These are phyloP conservation scores for Bothia castanella DNA, from an alignment of 1,284 basidiomycete genomes.

Conservation along the genomic window DNA sequence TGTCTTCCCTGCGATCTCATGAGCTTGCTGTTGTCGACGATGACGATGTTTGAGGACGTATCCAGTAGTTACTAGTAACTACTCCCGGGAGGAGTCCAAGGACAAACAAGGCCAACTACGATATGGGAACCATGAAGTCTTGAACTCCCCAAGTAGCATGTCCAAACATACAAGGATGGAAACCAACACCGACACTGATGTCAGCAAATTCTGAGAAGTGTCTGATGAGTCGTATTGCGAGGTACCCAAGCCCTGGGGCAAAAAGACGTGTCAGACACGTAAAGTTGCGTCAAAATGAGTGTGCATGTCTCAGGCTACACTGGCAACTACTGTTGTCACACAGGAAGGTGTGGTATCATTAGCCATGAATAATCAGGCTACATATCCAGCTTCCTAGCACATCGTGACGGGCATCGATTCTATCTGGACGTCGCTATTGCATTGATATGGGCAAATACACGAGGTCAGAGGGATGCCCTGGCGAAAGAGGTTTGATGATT, in stretches of 20 bases:
- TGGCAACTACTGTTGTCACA: too few relatives aligned
- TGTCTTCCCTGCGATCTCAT: slow-evolving; percentile 75
- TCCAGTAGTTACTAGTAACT: too few relatives aligned
- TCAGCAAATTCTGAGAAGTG: slow-evolving; percentile 6
- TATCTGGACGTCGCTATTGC: slow-evolving; percentile 47
- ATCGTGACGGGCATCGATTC: slow-evolving; percentile 31
- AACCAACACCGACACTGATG: slow-evolving; percentile 10
- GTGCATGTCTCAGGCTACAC: background rate
- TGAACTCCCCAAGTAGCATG: too few relatives aligned
- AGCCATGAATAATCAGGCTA: background rate
- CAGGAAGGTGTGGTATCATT: too few relatives aligned
- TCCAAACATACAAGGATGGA: too few relatives aligned
- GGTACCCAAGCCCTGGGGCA: slow-evolving; percentile 7
- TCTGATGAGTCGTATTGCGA: slow-evolving; percentile 25
- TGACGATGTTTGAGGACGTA: too few relatives aligned
- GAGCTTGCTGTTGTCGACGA: too few relatives aligned
- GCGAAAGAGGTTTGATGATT: slow-evolving; percentile 65
- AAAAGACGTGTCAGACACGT: slow-evolving; percentile 17
- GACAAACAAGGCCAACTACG: too few relatives aligned
- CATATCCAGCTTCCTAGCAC: slow-evolving; percentile 36
- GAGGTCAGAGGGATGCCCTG: slow-evolving; percentile 78
- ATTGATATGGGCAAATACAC: slow-evolving; percentile 68
- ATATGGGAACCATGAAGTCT: too few relatives aligned
- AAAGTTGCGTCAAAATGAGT: slow-evolving; percentile 15
- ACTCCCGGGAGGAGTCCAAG: too few relatives aligned